Conservation (phyloP, 1,284 basidiomycete species). For the Spongiforma sp. region DNA sequence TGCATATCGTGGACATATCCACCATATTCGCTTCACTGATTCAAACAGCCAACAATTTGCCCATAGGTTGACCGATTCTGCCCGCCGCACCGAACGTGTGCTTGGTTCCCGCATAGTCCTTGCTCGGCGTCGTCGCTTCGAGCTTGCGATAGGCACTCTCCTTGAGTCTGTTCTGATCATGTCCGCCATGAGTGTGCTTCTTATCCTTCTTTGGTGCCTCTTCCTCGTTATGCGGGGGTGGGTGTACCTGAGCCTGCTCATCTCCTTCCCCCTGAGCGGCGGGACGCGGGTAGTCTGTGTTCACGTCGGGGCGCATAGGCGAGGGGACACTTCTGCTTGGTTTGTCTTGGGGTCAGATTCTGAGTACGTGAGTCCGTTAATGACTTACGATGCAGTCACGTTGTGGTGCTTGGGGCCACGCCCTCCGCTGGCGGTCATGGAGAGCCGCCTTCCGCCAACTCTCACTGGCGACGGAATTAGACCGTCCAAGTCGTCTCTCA, state of each 20-base stretch:
- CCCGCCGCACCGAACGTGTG: slow-evolving; percentile 47
- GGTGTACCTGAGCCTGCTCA: slow-evolving; percentile 31
- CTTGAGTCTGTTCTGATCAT: slow-evolving; percentile 57
- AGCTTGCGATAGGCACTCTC: slow-evolving; percentile 52
- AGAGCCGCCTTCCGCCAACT: slow-evolving; percentile 68
- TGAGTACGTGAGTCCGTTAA: not conserved
- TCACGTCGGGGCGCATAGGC: slow-evolving; percentile 36
- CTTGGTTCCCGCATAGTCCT: slow-evolving; percentile 45
- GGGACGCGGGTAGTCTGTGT: slow-evolving; percentile 67
- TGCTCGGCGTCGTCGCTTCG: slow-evolving; percentile 58
- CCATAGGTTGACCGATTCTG: slow-evolving; percentile 65
- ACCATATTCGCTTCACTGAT: not conserved
- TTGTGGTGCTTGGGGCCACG: slow-evolving; percentile 44
- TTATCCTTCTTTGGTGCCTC: slow-evolving; percentile 56
- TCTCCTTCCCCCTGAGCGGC: slow-evolving; percentile 48
- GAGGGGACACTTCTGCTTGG: slow-evolving; percentile 1
- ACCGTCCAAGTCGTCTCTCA: not conserved
- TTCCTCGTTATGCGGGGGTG: slow-evolving; percentile 56
- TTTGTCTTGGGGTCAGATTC: not conserved
- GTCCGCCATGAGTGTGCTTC: slow-evolving; percentile 47
- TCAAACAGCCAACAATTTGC: slow-evolving; percentile 47
- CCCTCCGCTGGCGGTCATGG: slow-evolving; percentile 47
- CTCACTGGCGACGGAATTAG: slow-evolving; percentile 49
- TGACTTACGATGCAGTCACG: slow-evolving; percentile 40
- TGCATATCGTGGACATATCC: not conserved